phyloP scores from a whole-genome alignment of 169 alveolate species.

The Amoebophrya sp. region DNA sequence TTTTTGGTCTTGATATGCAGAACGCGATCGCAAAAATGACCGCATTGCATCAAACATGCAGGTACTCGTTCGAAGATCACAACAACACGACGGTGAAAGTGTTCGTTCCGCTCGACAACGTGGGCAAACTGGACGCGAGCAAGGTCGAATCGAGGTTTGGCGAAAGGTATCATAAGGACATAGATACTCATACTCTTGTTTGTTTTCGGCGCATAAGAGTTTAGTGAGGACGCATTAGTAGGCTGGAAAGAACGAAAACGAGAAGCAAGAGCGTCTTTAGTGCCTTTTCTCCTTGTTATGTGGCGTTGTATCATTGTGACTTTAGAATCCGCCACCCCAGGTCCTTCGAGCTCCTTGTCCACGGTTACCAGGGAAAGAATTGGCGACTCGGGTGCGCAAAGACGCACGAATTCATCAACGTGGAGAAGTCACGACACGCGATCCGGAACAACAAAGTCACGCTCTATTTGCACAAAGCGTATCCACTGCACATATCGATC shows the following conservation, averaged over 20 bases:
- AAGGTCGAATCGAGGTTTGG: neutral
- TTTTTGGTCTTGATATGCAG: no score
- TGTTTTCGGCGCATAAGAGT: no score
- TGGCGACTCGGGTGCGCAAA: conserved; percentile 1
- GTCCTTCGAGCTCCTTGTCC: conserved; percentile 5
- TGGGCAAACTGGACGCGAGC: neutral
- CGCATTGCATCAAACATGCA: no score
- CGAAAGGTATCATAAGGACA: neutral
- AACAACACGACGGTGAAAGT: conserved; percentile 5
- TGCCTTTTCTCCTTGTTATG: no score
- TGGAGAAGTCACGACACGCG: neutral
- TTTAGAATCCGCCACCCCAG: neutral
- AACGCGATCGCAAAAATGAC: no score
- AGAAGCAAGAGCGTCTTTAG: no score
- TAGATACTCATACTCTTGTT: no score
- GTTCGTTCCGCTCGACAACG: neutral
- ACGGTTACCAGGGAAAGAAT: neutral
- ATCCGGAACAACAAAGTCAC: neutral
- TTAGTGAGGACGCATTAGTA: no score
- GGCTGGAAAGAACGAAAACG: no score
- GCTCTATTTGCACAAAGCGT: neutral
- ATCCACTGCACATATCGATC: no score
- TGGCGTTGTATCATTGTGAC: no score
- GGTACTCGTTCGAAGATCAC: neutral
- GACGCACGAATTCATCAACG: neutral